phyloP scores from a whole-genome alignment of 108 stramenopile species.

The Poteriospumella lacustris region DNA sequence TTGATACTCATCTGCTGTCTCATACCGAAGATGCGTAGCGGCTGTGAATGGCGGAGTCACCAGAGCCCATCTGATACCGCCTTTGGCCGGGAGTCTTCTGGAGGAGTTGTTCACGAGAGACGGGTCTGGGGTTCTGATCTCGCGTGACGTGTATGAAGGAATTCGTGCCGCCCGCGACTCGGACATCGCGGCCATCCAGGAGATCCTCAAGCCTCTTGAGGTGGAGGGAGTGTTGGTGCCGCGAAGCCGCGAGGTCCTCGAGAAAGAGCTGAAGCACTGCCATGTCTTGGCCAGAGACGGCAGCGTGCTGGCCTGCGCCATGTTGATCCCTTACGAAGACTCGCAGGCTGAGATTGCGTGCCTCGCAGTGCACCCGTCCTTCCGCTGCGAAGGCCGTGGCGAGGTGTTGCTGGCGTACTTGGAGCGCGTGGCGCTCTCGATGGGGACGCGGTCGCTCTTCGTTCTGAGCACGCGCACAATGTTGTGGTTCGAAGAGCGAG shows the following conservation, averaged over 20 bases:
- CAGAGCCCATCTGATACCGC: slow-evolving; percentile 76
- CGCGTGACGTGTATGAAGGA: slow-evolving; percentile 86
- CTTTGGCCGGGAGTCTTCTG: slow-evolving; percentile 70
- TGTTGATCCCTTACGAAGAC: slow-evolving; percentile 71
- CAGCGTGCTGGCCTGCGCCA: slow-evolving; percentile 75
- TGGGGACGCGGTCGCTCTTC: slow-evolving; percentile 68
- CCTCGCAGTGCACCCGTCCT: slow-evolving; percentile 75
- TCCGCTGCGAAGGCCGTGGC: slow-evolving; percentile 75
- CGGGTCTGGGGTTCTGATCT: slow-evolving; percentile 81
- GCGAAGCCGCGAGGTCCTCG: slow-evolving; percentile 65
- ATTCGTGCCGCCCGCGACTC: slow-evolving; percentile 73
- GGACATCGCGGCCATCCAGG: slow-evolving; percentile 75
- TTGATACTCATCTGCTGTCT: too few species aligned
- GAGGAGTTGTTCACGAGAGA: slow-evolving; percentile 93
- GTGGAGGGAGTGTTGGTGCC: slow-evolving; percentile 70
- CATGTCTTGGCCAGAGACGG: slow-evolving; percentile 82
- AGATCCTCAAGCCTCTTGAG: slow-evolving; percentile 77
- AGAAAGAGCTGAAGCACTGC: slow-evolving; percentile 71
- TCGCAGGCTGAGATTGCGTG: slow-evolving; percentile 82
- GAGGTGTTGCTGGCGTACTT: slow-evolving; percentile 91
- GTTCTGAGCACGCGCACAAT: slow-evolving; percentile 87
- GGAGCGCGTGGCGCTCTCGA: slow-evolving; percentile 72
- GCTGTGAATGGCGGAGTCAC: slow-evolving; percentile 76
- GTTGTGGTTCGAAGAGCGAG: slow-evolving; percentile 92
- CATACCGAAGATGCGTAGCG: too few species aligned